These are phyloP conservation scores for Isatis lusitanica DNA, from an alignment of 441 rosid genomes.

Conservation along the genomic window DNA sequence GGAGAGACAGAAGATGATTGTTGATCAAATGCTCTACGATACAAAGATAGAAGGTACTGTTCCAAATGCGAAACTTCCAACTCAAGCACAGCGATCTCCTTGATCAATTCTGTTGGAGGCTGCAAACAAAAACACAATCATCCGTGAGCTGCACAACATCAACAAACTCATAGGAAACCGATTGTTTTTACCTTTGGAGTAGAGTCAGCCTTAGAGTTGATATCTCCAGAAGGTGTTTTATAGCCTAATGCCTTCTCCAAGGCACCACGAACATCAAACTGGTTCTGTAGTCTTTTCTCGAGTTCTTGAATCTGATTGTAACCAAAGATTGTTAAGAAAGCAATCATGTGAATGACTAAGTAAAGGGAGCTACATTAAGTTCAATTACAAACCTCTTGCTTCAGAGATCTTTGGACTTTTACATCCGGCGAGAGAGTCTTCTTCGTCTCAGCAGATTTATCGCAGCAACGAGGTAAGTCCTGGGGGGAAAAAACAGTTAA, in stretches of 20 bases:
- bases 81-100: slow-evolving; percentile 85
- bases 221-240: slow-evolving; percentile 46
- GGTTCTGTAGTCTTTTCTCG: slow-evolving; percentile 83
- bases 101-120: slow-evolving; percentile 82
- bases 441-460: slow-evolving; percentile 44
- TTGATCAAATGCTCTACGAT: slow-evolving; percentile 88
- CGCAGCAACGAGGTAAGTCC: slow-evolving; percentile 47
- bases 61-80: slow-evolving; percentile 90
- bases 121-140: slow-evolving; percentile 33
- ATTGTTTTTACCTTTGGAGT: slow-evolving; percentile 21
- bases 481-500: slow-evolving; percentile 23
- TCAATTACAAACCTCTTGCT: slow-evolving; percentile 67
- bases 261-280: slow-evolving; percentile 73
- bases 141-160: slow-evolving; percentile 8
- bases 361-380: slow-evolving; percentile 1
- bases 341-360: not conserved
- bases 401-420: slow-evolving; percentile 53
- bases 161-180: not conserved
- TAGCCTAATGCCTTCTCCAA: slow-evolving; percentile 84
- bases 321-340: not conserved
- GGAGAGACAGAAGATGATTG: slow-evolving; percentile 58
- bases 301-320: slow-evolving; percentile 75
- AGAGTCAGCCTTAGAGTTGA: slow-evolving; percentile 49
- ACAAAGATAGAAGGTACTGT: slow-evolving; percentile 83
- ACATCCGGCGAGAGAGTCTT: slow-evolving; percentile 46